These are phyloP conservation scores for Ophiocordyceps camponoti-rufipedis DNA, from an alignment of 2,329 filamentous ascomycete genomes.

Conservation along the genomic window DNA sequence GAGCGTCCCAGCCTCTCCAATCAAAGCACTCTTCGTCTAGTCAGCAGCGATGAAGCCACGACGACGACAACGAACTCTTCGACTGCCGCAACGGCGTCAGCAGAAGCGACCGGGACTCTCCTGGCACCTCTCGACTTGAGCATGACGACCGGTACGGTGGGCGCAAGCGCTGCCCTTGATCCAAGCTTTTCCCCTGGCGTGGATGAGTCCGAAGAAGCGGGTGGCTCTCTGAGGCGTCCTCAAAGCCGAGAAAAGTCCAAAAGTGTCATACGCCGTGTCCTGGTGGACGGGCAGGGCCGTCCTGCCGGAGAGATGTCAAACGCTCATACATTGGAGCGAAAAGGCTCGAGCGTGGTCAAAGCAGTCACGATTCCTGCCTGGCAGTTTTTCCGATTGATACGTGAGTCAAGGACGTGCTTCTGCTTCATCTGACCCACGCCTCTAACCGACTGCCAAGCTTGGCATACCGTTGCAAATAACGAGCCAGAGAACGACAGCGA, in stretches of 20 bases:
- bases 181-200: background rate
- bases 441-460: slow-evolving; percentile 33
- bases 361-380: slow-evolving; percentile 91
- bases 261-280: slow-evolving; percentile 43
- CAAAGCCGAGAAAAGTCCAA: slow-evolving; percentile 28
- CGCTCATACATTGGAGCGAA: slow-evolving; percentile 23
- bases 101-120: slow-evolving; percentile 1
- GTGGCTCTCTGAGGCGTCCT: slow-evolving; percentile 3
- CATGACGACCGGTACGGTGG: background rate
- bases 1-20: slow-evolving; percentile 9
- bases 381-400: slow-evolving; percentile 91
- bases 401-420: slow-evolving; percentile 29
- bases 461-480: slow-evolving; percentile 49
- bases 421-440: background rate
- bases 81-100: slow-evolving; percentile 9
- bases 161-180: background rate
- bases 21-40: slow-evolving; percentile 15
- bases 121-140: background rate
- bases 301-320: slow-evolving; percentile 20
- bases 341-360: slow-evolving; percentile 38
- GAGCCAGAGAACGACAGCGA: slow-evolving; percentile 51
- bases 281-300: slow-evolving; percentile 32
- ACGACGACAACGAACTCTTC: slow-evolving; percentile 14
- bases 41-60: slow-evolving; percentile 15
- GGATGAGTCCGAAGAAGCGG: background rate